phyloP scores from a whole-genome alignment of 2,329 filamentous ascomycete species.

The Stemphylium beticola region DNA sequence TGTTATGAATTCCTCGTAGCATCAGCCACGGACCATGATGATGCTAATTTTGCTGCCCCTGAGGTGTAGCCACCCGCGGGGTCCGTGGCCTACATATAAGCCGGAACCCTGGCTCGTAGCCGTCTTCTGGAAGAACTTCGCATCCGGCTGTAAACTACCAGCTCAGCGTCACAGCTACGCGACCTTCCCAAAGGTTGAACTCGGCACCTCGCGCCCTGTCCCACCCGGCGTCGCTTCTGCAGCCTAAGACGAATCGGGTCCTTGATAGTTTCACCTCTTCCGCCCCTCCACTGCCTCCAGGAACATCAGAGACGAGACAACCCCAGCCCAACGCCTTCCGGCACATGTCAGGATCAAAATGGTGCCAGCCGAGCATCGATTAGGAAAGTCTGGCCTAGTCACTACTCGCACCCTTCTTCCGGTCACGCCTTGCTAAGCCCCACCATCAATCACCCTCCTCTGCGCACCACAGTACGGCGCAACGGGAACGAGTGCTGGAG shows the following conservation, averaged over 20 bases:
- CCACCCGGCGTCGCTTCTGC: slow-evolving; percentile 30
- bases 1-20: slow-evolving; percentile 3
- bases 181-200: slow-evolving; percentile 17
- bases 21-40: slow-evolving; percentile 19
- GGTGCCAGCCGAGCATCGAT: slow-evolving; percentile 33
- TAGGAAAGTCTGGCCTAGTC: slow-evolving; percentile 37
- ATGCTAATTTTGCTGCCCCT: slow-evolving; percentile 33
- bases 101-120: slow-evolving; percentile 11
- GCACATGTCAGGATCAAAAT: slow-evolving; percentile 33
- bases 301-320: slow-evolving; percentile 29
- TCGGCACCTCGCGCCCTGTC: slow-evolving; percentile 15
- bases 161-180: slow-evolving; percentile 6
- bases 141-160: slow-evolving; percentile 17
- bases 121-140: slow-evolving; percentile 19
- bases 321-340: slow-evolving; percentile 31
- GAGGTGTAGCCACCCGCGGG: neutral
- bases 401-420: slow-evolving; percentile 23
- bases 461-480: slow-evolving; percentile 24
- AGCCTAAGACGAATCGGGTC: slow-evolving; percentile 42
- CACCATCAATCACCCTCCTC: slow-evolving; percentile 26
- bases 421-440: slow-evolving; percentile 31
- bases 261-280: slow-evolving; percentile 42
- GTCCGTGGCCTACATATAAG: slow-evolving; percentile 29
- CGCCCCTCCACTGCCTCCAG: slow-evolving; percentile 37
- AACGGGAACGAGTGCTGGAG: slow-evolving; percentile 35